Percentiles rank a stretch among this genome's conserved stretches.
phyloP scores from a whole-genome alignment of 306 rosid species.

The Quercus cerris region DNA sequence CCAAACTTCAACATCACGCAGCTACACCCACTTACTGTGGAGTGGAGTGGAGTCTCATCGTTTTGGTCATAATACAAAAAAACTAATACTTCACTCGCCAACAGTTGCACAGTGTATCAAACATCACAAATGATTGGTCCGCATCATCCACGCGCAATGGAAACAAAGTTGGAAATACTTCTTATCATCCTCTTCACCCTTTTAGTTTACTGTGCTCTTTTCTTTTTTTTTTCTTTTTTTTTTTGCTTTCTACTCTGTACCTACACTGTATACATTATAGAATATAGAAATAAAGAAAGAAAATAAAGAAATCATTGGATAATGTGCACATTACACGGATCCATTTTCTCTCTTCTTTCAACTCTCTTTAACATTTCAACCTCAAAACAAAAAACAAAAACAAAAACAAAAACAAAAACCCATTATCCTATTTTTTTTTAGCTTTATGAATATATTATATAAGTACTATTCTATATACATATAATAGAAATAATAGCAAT shows the following conservation, averaged over 20 bases:
- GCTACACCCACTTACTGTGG: constrained; percentile 29
- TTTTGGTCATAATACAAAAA: not conserved
- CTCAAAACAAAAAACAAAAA: constrained; percentile 45
- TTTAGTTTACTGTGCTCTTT: not conserved
- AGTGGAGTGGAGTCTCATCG: not conserved
- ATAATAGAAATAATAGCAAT: constrained; percentile 19
- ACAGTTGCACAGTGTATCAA: not conserved
- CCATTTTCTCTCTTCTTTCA: constrained; percentile 18
- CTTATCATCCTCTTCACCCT: too few species aligned
- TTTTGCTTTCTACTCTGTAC: not conserved
- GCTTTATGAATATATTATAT: too few species aligned
- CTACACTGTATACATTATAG: not conserved
- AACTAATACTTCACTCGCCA: constrained; percentile 24
- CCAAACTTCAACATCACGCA: constrained; percentile 39
- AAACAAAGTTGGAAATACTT: not conserved
- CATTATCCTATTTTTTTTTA: constrained; percentile 13
- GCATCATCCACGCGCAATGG: constrained; percentile 12
- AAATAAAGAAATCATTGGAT: constrained; percentile 21
- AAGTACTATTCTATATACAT: too few species aligned
- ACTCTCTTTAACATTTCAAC: constrained; percentile 48
- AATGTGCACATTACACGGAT: constrained; percentile 34
- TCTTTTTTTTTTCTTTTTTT: not conserved
- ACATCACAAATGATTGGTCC: not conserved
- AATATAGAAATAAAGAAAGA: not conserved
- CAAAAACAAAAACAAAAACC: not conserved